A percentile compares a stretch with the other conserved stretches of the same genome.
phyloP scores from a whole-genome alignment of 768 basidiomycete genomes.

The Suillus placidus region DNA sequence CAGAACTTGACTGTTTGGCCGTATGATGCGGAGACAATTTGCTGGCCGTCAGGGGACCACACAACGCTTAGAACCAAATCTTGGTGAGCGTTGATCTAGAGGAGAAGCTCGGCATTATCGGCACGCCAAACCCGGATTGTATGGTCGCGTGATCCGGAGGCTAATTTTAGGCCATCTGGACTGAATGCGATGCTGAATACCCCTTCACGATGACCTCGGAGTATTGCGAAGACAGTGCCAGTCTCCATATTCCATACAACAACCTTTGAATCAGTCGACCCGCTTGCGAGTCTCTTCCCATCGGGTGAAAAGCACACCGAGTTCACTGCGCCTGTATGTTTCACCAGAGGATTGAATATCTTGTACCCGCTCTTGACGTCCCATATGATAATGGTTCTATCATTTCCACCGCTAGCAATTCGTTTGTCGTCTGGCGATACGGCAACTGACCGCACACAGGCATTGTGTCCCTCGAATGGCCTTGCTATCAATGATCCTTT shows the following conservation, averaged over 20 bases:
- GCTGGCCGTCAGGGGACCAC: conserved; percentile 3
- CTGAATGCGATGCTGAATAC: no score
- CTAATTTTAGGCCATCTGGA: conserved; percentile 16
- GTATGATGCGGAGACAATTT: background rate
- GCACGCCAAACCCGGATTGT: background rate
- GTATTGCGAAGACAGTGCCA: no score
- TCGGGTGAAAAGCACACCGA: conserved; percentile 44
- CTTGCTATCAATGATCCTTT: conserved; percentile 1
- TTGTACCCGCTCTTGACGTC: conserved; percentile 5
- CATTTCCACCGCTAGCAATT: conserved; percentile 15
- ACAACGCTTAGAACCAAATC: background rate
- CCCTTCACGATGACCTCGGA: no score
- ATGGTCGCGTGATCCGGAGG: conserved; percentile 10
- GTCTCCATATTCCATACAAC: no score
- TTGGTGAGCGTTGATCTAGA: background rate
- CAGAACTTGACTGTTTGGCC: background rate
- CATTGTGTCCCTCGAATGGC: conserved; percentile 8
- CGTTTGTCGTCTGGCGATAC: conserved; percentile 8
- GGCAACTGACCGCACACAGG: conserved; percentile 10
- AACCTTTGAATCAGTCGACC: conserved; percentile 33
- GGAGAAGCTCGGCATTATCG: background rate
- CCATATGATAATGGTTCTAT: conserved; percentile 21
- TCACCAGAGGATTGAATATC: background rate
- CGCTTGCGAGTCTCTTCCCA: conserved; percentile 43
- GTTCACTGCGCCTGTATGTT: conserved; percentile 20